Evolutionary conservation across 192 early-diverging fungal species (phyloP).

Genomic region (Spinellus fusiger): DNA sequence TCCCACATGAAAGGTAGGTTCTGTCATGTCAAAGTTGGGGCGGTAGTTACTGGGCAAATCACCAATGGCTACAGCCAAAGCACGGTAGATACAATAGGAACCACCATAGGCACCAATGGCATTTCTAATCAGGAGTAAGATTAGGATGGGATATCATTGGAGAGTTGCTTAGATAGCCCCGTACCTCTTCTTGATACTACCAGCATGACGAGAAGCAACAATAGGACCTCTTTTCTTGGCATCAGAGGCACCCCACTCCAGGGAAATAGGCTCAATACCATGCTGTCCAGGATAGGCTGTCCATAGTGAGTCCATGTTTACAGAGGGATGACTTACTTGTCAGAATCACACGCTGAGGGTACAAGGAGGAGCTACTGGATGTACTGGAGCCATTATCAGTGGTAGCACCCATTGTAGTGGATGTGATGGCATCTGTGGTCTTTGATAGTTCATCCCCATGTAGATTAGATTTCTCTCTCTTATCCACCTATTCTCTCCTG

Average conservation of each 20-base stretch:
- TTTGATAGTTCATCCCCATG: no score
- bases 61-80: slow-evolving; percentile 86
- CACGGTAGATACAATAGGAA: slow-evolving; percentile 87
- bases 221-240: slow-evolving; percentile 80
- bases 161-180: background rate
- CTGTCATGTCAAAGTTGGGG: slow-evolving; percentile 82
- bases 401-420: background rate
- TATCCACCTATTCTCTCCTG: no score
- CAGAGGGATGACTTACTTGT: slow-evolving; percentile 25
- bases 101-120: slow-evolving; percentile 95
- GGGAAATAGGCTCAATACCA: slow-evolving; percentile 66
- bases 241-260: slow-evolving; percentile 73
- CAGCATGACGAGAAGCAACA: slow-evolving; percentile 70
- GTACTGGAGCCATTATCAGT: background rate
- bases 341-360: slow-evolving; percentile 33
- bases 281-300: slow-evolving; percentile 49
- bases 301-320: background rate
- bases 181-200: slow-evolving; percentile 68
- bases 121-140: slow-evolving; percentile 50
- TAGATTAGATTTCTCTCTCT: no score
- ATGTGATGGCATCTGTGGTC: background rate
- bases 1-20: slow-evolving; percentile 77
- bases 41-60: slow-evolving; percentile 77
- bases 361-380: slow-evolving; percentile 1
- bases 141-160: background rate